Evolutionary conservation across 306 rosid species (phyloP).

Genomic region (Alnus glutinosa): DNA sequence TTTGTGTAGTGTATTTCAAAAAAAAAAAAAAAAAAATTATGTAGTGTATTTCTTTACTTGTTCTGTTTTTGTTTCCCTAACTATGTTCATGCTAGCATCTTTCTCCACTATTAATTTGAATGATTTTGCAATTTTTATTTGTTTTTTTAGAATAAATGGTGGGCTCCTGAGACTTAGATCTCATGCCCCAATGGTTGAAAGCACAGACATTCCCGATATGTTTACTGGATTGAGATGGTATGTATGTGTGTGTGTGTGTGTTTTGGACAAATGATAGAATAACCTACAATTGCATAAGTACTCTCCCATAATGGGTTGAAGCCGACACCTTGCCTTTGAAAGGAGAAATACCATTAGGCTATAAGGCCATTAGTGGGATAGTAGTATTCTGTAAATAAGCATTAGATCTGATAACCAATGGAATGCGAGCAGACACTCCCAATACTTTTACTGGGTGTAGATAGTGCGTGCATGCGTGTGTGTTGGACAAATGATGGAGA

Average conservation of each 20-base stretch:
- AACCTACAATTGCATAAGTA: not conserved
- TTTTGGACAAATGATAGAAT: no score
- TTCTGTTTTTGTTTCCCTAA: not conserved
- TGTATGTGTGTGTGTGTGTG: not conserved
- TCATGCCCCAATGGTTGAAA: not conserved
- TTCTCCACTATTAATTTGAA: not conserved
- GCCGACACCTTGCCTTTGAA: not conserved
- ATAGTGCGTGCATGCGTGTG: not conserved
- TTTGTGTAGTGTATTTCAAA: not conserved
- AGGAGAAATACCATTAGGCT: not conserved
- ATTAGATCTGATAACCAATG: not conserved
- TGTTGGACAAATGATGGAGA: not conserved
- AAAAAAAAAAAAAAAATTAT: not conserved
- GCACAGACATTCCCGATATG: not conserved
- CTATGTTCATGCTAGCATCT: constrained; percentile 1
- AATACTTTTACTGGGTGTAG: not conserved
- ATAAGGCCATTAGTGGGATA: not conserved
- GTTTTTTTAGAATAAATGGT: not conserved
- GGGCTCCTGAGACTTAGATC: not conserved
- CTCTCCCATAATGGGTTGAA: not conserved
- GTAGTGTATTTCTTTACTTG: not conserved
- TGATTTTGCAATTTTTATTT: not conserved
- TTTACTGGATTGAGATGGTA: not conserved
- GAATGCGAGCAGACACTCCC: not conserved
- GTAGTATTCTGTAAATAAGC: not conserved